These are phyloP conservation scores for Colletotrichum tanaceti DNA, from an alignment of 2,329 filamentous ascomycete species.

Conservation along the genomic window DNA sequence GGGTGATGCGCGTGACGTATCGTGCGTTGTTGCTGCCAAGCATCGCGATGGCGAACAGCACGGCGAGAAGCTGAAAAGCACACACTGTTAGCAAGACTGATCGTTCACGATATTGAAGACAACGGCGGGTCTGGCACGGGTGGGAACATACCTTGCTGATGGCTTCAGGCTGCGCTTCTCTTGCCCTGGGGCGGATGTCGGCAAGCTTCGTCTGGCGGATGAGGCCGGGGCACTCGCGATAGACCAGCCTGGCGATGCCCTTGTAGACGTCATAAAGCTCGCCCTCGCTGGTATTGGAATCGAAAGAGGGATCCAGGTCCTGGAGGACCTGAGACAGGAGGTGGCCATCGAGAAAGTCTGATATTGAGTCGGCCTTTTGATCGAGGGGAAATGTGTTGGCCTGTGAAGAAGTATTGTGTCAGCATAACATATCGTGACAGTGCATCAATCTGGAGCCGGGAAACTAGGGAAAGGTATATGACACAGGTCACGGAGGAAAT, in stretches of 20 bases:
- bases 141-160: conserved; percentile 61
- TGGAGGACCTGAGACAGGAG: conserved; percentile 67
- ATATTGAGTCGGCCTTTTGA: conserved; percentile 60
- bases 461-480: conserved; percentile 1
- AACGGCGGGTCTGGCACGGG: not conserved
- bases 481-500: conserved; percentile 6
- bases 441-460: conserved; percentile 35
- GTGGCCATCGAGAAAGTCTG: conserved; percentile 65
- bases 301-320: conserved; percentile 68
- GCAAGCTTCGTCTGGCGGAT: conserved; percentile 63
- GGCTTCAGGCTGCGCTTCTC: conserved; percentile 65
- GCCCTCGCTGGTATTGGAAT: conserved; percentile 44
- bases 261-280: conserved; percentile 64
- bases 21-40: conserved; percentile 66
- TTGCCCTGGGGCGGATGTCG: conserved; percentile 68
- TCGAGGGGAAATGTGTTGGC: conserved; percentile 59
- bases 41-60: conserved; percentile 71
- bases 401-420: conserved; percentile 20
- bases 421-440: conserved; percentile 33
- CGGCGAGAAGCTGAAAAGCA: conserved; percentile 67
- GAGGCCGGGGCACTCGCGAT: conserved; percentile 63
- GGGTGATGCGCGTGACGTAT: conserved; percentile 61
- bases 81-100: conserved; percentile 42
- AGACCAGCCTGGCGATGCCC: conserved; percentile 66
- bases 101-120: not conserved